Conservation (phyloP, 2,329 filamentous ascomycete genomes). For the Sporothrix phasma region DNA sequence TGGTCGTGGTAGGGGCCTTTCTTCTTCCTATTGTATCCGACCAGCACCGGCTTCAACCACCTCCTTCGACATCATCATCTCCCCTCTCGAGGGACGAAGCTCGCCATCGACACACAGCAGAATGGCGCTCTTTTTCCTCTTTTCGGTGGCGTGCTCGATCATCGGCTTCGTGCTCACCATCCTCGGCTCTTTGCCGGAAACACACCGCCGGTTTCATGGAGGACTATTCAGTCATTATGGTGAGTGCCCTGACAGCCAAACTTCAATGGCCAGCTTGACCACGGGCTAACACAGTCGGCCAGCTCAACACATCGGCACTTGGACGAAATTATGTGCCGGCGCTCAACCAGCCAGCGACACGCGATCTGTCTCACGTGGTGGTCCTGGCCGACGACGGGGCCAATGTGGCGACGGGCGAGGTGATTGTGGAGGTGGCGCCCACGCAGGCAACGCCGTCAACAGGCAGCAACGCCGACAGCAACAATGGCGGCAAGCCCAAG, state of each 20-base stretch:
- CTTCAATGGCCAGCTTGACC: too few relatives aligned
- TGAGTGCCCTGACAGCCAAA: slow-evolving; percentile 22
- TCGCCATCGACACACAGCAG: not conserved
- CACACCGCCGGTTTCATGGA: slow-evolving; percentile 29
- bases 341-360: slow-evolving; percentile 20
- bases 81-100: not conserved
- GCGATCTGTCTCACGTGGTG: slow-evolving; percentile 19
- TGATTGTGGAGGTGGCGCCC: not conserved
- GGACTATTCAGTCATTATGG: slow-evolving; percentile 31
- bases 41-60: not conserved
- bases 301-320: slow-evolving; percentile 35
- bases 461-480: slow-evolving; percentile 17
- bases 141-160: slow-evolving; percentile 28
- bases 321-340: slow-evolving; percentile 30
- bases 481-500: not conserved
- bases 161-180: slow-evolving; percentile 29
- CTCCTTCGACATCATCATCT: not conserved
- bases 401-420: slow-evolving; percentile 14
- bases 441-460: not conserved
- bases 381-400: slow-evolving; percentile 6
- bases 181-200: slow-evolving; percentile 31
- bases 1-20: not conserved
- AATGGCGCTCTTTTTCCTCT: slow-evolving; percentile 8
- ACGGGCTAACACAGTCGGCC: not conserved
- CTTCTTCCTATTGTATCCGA: not conserved